Conservation (phyloP, 768 basidiomycete species). For the Auriscalpium orientale region DNA sequence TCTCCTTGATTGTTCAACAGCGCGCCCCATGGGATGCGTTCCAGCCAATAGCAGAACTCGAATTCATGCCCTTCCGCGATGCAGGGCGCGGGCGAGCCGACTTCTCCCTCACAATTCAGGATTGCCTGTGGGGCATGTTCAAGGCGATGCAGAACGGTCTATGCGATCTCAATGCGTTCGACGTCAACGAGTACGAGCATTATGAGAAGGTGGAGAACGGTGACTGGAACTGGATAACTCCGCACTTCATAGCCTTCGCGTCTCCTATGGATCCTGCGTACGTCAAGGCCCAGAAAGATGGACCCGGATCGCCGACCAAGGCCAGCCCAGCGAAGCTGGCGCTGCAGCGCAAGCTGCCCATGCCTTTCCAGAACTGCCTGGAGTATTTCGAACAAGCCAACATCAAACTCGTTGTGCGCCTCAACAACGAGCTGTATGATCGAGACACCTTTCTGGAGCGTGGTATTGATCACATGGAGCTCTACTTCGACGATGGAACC, state of each 20-base stretch:
- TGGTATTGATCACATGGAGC: slow-evolving; percentile 83
- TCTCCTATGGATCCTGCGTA: slow-evolving; percentile 79
- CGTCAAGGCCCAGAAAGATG: slow-evolving; percentile 69
- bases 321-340: slow-evolving; percentile 34
- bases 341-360: slow-evolving; percentile 68
- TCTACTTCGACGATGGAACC: slow-evolving; percentile 97
- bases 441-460: slow-evolving; percentile 69
- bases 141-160: slow-evolving; percentile 88
- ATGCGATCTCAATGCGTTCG: slow-evolving; percentile 92
- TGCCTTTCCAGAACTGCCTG: slow-evolving; percentile 82
- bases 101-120: slow-evolving; percentile 90
- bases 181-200: slow-evolving; percentile 85
- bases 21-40: slow-evolving; percentile 93
- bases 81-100: slow-evolving; percentile 90
- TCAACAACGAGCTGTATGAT: slow-evolving; percentile 93
- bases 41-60: slow-evolving; percentile 83
- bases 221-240: slow-evolving; percentile 94
- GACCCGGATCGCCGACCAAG: slow-evolving; percentile 17
- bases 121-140: slow-evolving; percentile 83
- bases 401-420: slow-evolving; percentile 85
- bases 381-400: slow-evolving; percentile 86
- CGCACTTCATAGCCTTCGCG: slow-evolving; percentile 89
- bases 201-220: slow-evolving; percentile 96
- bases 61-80: slow-evolving; percentile 94
- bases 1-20: slow-evolving; percentile 87